A percentile compares a stretch with the other conserved stretches of the same genome.
phyloP scores from a whole-genome alignment of 2,329 filamentous ascomycete genomes.

The Colletotrichum viniferum region DNA sequence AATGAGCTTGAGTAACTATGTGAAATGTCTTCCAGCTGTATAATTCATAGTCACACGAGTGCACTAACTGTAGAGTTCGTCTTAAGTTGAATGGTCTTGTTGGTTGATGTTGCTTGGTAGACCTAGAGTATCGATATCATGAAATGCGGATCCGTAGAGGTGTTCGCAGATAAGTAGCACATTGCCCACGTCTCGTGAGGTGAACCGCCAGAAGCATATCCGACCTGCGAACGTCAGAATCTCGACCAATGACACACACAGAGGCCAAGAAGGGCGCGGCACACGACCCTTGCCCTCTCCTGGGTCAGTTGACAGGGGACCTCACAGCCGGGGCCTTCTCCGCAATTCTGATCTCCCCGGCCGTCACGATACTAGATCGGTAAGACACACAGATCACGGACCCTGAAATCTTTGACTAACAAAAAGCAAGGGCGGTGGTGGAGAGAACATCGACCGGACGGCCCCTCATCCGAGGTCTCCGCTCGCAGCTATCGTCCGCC shows the following conservation, averaged over 20 bases:
- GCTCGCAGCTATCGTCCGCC: neutral
- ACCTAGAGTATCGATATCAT: neutral
- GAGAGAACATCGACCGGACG: slow-evolving; percentile 17
- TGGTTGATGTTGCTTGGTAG: neutral
- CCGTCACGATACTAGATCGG: slow-evolving; percentile 32
- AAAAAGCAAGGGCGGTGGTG: slow-evolving; percentile 18
- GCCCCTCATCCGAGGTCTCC: slow-evolving; percentile 18
- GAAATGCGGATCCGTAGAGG: neutral
- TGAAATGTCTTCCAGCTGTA: neutral
- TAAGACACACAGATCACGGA: neutral
- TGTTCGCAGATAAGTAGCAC: slow-evolving; percentile 1
- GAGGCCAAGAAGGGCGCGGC: neutral
- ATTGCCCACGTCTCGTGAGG: neutral
- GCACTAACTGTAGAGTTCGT: neutral
- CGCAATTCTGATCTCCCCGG: slow-evolving; percentile 30
- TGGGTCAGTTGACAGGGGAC: slow-evolving; percentile 20
- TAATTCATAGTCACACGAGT: neutral
- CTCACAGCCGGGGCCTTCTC: slow-evolving; percentile 29
- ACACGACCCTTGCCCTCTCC: neutral
- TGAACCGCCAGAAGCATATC: neutral
- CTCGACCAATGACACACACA: neutral
- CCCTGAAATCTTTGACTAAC: neutral
- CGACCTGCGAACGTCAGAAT: neutral
- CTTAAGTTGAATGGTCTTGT: neutral
- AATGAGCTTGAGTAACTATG: neutral